A percentile compares a stretch with the other conserved stretches of the same genome.
Conservation (phyloP, 1,139 yeast genomes). For the Geotrichum klebahnii region DNA sequence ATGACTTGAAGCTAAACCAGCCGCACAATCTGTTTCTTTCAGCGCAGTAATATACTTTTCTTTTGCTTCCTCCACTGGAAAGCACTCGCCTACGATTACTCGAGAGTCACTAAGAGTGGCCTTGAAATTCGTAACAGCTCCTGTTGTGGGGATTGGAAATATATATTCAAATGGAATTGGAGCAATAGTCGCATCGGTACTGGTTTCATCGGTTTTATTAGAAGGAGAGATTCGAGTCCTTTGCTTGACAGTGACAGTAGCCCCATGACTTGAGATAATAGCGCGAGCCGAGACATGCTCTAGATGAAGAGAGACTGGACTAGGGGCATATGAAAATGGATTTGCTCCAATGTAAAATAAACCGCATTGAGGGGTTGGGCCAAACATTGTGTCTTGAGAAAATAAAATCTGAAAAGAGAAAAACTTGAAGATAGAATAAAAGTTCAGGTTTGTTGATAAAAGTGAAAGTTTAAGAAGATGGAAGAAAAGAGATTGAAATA, state of each 20-base stretch:
- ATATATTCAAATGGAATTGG: neutral
- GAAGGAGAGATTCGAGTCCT: neutral
- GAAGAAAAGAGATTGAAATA: no score
- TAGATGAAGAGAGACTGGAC: no score
- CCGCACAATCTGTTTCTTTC: neutral
- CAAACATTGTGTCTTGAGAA: neutral
- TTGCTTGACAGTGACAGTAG: constrained; percentile 7
- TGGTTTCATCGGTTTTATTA: no score
- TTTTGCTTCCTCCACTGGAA: constrained; percentile 1
- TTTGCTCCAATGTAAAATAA: no score
- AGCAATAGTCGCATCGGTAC: no score
- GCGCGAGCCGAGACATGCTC: no score
- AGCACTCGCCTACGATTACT: constrained; percentile 9
- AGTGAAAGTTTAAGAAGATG: no score
- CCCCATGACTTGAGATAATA: constrained; percentile 1
- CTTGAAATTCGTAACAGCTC: constrained; percentile 10
- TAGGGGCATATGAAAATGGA: no score
- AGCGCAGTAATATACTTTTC: constrained; percentile 11
- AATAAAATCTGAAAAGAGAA: neutral
- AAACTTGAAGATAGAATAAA: neutral
- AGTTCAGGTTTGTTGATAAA: no score
- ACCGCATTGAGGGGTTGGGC: neutral
- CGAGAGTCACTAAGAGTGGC: constrained; percentile 4
- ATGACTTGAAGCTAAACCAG: neutral
- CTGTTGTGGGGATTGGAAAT: constrained; percentile 9